Percentiles rank a stretch among this genome's conserved stretches.
These are phyloP conservation scores for Hymenoscyphus salicellus DNA, from an alignment of 2,329 filamentous ascomycete genomes.

Conservation along the genomic window DNA sequence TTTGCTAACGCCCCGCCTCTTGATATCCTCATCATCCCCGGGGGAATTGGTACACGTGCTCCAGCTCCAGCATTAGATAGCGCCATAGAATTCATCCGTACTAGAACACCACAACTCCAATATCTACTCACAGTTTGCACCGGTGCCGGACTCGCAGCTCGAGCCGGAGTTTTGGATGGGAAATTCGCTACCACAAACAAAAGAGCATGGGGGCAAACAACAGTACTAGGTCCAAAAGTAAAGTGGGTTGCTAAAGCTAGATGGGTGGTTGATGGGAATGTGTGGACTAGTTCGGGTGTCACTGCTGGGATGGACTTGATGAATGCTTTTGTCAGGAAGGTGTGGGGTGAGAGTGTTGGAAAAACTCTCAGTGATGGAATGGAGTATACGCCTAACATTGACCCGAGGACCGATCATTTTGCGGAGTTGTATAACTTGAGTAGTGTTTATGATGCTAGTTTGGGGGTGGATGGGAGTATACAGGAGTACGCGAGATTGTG, in stretches of 20 bases:
- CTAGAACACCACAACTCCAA: slow-evolving; percentile 47
- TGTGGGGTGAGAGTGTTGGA: slow-evolving; percentile 53
- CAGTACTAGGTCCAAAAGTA: slow-evolving; percentile 47
- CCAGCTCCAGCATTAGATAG: slow-evolving; percentile 31
- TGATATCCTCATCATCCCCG: slow-evolving; percentile 56
- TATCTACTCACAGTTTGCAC: slow-evolving; percentile 66
- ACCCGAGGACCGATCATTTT: slow-evolving; percentile 37
- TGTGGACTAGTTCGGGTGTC: slow-evolving; percentile 65
- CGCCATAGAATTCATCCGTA: slow-evolving; percentile 46
- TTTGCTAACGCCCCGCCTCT: slow-evolving; percentile 29
- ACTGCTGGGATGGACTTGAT: slow-evolving; percentile 61
- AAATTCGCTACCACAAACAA: slow-evolving; percentile 66
- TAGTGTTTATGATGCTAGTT: slow-evolving; percentile 10
- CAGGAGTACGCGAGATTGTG: not conserved
- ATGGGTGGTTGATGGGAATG: slow-evolving; percentile 60
- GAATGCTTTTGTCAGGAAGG: slow-evolving; percentile 53
- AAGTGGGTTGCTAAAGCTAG: slow-evolving; percentile 60
- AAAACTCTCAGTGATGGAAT: slow-evolving; percentile 47
- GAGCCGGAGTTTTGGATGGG: slow-evolving; percentile 58
- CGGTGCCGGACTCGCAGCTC: slow-evolving; percentile 56
- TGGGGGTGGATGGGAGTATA: not conserved
- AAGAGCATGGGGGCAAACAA: slow-evolving; percentile 45
- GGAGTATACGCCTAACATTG: slow-evolving; percentile 56
- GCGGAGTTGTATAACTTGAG: slow-evolving; percentile 15
- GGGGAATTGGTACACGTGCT: slow-evolving; percentile 52